Evolutionary conservation across 768 basidiomycete genomes (phyloP), one percentile per base, ranked within the genome.

Genomic region (Kwoniella dendrophila): DNA sequence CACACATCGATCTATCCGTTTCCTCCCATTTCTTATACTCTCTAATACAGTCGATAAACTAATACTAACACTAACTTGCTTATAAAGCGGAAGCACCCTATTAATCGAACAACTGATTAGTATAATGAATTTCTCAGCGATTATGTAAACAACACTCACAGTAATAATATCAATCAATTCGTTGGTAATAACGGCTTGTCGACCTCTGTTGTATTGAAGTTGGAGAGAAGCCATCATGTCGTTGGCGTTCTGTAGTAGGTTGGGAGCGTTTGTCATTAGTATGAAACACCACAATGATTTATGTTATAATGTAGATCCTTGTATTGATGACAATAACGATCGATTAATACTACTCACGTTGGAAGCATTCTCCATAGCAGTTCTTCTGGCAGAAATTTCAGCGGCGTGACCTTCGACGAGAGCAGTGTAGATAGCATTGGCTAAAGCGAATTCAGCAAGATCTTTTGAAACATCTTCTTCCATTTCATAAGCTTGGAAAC

Each of bases 311-410:
- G n/a, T n/a, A n/a, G n/a, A n/a, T n/a, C n/a, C n/a, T n/a, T n/a
- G n/a, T n/a, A 43, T 14, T 45, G 38, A 29, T 8, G 24, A 56
- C 18, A 56, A 30, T n/a, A n/a, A n/a, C n/a, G 26, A 49, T 29
- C 33, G 29, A 34, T 4, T 6, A 16, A 16, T 7, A 47, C 12
- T 41, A 68, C 74, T 50, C 66, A 77, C 76, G 76, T 99, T 99
- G 69, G 94, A 92, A 49, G 95, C 95, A 77, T 92, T 98, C 86
- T 98, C 96, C 96, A 99, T 99, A 75, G 96, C 96, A 71, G 95
- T 97, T 71, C 95, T 89, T 80, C 95, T 87, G 53, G 67, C 67
- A 59, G 74, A 79, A 63, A 81, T 89, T 81, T 97, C 95, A 73
- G 94, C 92, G 52, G 95, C 95, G 79, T 97, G 93, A 57, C 87